Conservation (phyloP, 177 flowering plant genomes). For the Telopea speciosissima region DNA sequence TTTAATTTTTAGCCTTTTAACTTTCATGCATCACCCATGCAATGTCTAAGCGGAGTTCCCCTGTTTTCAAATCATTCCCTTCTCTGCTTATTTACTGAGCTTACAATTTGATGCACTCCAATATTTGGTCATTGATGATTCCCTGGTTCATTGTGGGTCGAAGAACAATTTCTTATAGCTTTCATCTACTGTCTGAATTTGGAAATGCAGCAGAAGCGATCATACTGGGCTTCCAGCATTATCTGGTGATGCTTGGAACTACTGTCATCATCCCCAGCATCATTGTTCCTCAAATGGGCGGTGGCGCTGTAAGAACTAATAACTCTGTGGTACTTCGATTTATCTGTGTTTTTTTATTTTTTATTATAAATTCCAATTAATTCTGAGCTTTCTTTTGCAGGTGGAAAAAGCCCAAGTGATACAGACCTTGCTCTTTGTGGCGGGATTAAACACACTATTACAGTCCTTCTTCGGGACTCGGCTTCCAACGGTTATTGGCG, state of each 20-base stretch:
- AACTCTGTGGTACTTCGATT: neutral
- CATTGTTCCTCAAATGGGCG: conserved; percentile 42
- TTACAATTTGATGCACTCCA: too few species aligned
- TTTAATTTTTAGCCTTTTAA: too few species aligned
- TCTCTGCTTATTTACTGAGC: neutral
- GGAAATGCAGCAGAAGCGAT: conserved; percentile 37
- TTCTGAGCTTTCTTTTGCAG: conserved; percentile 22
- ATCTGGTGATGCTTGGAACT: conserved; percentile 43
- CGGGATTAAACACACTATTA: conserved; percentile 59
- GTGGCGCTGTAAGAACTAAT: conserved; percentile 32
- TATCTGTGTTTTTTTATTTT: neutral
- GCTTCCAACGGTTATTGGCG: conserved; percentile 53
- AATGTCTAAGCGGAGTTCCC: neutral
- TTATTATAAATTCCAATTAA: neutral
- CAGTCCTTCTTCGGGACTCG: conserved; percentile 68
- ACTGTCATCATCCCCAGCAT: conserved; percentile 27
- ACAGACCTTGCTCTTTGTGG: conserved; percentile 55
- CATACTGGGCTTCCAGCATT: conserved; percentile 51
- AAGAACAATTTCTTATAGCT: neutral
- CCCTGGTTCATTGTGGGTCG: neutral
- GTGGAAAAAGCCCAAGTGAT: conserved; percentile 60
- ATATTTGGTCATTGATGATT: neutral
- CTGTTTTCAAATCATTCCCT: neutral
- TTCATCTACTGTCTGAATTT: neutral
- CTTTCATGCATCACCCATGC: too few species aligned